These are phyloP conservation scores for Epichloe gansuensis DNA, from an alignment of 2,329 filamentous ascomycete species.

Conservation along the genomic window DNA sequence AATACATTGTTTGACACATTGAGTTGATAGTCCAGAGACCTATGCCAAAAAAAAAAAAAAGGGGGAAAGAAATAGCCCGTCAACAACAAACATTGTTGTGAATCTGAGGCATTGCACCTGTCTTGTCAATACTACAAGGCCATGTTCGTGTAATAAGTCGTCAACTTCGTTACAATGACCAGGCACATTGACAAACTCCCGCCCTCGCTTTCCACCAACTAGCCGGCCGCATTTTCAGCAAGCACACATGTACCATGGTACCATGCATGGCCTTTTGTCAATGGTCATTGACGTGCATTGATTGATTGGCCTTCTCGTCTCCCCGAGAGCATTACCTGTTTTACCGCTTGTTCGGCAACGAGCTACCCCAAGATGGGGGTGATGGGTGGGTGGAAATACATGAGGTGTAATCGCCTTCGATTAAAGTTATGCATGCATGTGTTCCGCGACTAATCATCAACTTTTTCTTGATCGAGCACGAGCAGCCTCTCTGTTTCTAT, in stretches of 20 bases:
- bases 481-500: no score
- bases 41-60: no score
- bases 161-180: no score
- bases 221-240: no score
- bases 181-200: no score
- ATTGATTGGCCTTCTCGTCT: neutral
- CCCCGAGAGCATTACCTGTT: neutral
- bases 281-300: neutral
- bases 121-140: neutral
- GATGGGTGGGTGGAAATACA: neutral
- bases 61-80: neutral
- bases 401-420: neutral
- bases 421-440: neutral
- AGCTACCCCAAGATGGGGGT: neutral
- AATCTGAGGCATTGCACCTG: neutral
- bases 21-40: no score
- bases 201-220: no score
- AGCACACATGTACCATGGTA: no score
- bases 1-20: no score
- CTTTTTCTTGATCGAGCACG: no score
- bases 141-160: neutral
- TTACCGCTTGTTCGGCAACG: conserved; percentile 5
- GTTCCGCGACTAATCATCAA: no score
- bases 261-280: neutral
- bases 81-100: neutral